Evolutionary conservation across 139 green algal species (phyloP).

Genomic region (Pycnococcus provasolii): DNA sequence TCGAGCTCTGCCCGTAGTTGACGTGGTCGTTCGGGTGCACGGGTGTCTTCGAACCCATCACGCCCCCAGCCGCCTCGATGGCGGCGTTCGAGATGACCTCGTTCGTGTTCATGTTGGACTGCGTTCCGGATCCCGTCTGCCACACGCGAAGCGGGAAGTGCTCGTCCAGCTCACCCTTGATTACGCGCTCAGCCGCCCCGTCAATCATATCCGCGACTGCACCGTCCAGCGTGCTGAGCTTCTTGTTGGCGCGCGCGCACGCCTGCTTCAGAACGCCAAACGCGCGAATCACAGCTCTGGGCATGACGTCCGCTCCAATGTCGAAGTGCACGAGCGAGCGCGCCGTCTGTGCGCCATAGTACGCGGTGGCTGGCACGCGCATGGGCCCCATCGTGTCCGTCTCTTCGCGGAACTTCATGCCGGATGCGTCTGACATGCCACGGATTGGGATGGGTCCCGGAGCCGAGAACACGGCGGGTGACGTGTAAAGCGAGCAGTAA

Average conservation of each 20-base stretch:
- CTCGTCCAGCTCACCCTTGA: conserved; percentile 65
- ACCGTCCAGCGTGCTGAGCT: conserved; percentile 13
- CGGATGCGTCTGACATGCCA: no score
- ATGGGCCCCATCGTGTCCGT: conserved; percentile 75
- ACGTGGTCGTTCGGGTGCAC: conserved; percentile 94
- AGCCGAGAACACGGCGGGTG: no score
- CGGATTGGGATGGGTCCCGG: no score
- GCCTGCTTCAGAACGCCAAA: conserved; percentile 80
- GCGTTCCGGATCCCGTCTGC: conserved; percentile 87
- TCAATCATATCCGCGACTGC: conserved; percentile 13
- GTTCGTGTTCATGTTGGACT: conserved; percentile 97
- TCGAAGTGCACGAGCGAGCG: conserved; percentile 90
- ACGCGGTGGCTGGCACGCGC: conserved; percentile 72
- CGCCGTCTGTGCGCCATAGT: conserved; percentile 97
- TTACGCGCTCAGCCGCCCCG: conserved; percentile 48
- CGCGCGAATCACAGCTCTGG: conserved; percentile 71
- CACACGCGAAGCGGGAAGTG: conserved; percentile 89
- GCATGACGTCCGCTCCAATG: conserved; percentile 94
- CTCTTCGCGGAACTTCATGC: conserved; percentile 34
- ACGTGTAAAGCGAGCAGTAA: no score
- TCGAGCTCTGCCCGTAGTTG: conserved; percentile 82
- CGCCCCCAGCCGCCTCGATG: conserved; percentile 58
- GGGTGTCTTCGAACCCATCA: conserved; percentile 53
- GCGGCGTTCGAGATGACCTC: conserved; percentile 71
- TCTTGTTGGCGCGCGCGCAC: conserved; percentile 28